Base-by-base conservation (phyloP, 371 early-diverging fungal species). In the Mortierella sp. region DNA sequence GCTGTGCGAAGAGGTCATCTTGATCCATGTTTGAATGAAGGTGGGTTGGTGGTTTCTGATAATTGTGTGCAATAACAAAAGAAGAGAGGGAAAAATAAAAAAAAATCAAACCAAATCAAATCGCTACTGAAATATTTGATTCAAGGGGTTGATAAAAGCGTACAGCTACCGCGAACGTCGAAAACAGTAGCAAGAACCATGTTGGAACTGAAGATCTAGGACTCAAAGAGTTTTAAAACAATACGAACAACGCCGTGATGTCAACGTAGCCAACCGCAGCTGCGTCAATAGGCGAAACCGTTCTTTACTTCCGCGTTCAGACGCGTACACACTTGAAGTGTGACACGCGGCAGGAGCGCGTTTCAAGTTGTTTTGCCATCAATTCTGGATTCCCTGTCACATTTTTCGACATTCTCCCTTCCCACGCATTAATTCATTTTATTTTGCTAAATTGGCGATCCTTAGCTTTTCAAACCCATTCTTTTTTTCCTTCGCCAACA, bases 1-100 rank as follows among this genome's bases (percentile, higher is more conserved):
- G 57, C 55, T 70, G 58, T 20, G 78, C 78, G 5, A 11, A 22
- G 5, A 66, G 12, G 16, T 78, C 78, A n/a, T 78, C 78, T 66
- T 43, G 37, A 66, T 78, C 78, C 69, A 77, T 72, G 32, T 1
- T 47, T 20, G 28, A 51, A 37, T 14, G 51, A 35, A 24, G n/a
- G 47, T 24, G 20, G 30, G 47, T 26, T 61, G 40, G 18, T 6
- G n/a, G 20, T 20, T 35, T 30, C 30, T 35, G 35, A 1, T 39
- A 11, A 40, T 40, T 40, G 1, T 40, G 43, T 11, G 49, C 6
- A 28, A 18, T 14, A 51, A 51, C 51, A 51, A 51, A 51, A 54
- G 39, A 40, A 55, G 0, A 3, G 28, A 1, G 2, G 26, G 28
- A 26, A 14, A 47, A 20, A 18, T 14, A 47, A 43, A 14, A 43